Conservation (phyloP, 306 rosid genomes). For the Pyrus bretschneideri region DNA sequence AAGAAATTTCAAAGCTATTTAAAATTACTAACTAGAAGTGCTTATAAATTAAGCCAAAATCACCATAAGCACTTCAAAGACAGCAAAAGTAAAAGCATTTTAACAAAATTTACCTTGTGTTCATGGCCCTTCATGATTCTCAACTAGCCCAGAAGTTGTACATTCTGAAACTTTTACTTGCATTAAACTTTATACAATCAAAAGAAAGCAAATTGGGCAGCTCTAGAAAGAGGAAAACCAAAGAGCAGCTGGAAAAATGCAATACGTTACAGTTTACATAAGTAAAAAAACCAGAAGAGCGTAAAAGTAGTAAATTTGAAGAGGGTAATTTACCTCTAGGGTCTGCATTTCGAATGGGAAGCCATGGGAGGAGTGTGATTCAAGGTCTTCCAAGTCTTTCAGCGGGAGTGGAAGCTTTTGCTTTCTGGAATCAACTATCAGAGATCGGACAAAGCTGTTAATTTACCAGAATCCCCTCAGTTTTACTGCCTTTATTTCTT, state of each 20-base stretch:
- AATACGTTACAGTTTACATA: too few relatives aligned
- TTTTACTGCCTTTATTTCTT: too few relatives aligned
- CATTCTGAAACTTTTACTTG: background rate
- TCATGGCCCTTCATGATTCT: constrained; percentile 32
- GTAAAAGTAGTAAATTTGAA: background rate
- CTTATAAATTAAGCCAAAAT: background rate
- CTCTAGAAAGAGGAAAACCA: background rate
- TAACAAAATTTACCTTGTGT: constrained; percentile 25
- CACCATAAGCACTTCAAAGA: background rate
- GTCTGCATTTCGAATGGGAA: background rate
- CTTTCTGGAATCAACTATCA: too few relatives aligned
- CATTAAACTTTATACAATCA: background rate
- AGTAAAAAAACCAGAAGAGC: background rate
- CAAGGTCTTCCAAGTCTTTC: background rate
- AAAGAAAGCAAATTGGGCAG: background rate
- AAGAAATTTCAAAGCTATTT: background rate
- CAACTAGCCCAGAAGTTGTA: background rate
- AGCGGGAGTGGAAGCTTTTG: background rate
- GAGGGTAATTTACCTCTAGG: background rate
- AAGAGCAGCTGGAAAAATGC: background rate
- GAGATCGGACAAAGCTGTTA: too few relatives aligned
- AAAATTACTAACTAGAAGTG: background rate
- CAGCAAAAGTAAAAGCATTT: background rate
- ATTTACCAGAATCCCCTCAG: too few relatives aligned
- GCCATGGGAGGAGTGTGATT: background rate